Percentiles rank a stretch among this genome's conserved stretches.
These are phyloP conservation scores for Miscanthus lutarioriparius DNA, from an alignment of 176 grass and related monocot species.

Conservation along the genomic window DNA sequence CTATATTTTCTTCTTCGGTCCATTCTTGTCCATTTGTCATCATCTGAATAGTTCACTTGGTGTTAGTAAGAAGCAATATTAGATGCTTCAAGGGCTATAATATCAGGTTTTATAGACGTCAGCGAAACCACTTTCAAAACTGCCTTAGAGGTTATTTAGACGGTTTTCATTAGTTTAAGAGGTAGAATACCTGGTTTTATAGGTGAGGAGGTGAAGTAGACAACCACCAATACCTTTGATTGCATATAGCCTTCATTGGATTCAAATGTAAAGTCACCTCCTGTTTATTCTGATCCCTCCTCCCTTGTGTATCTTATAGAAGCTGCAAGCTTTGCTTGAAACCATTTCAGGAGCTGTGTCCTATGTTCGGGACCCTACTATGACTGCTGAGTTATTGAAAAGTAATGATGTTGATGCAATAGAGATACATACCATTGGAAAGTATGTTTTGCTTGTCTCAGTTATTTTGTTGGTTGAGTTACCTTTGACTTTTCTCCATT, in stretches of 20 bases:
- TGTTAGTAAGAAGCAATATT: neutral
- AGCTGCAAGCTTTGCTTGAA: constrained; percentile 47
- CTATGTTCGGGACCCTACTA: constrained; percentile 79
- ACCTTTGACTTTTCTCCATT: neutral
- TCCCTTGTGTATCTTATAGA: constrained; percentile 42
- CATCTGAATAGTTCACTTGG: neutral
- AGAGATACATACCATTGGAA: constrained; percentile 93
- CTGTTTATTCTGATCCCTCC: constrained; percentile 23
- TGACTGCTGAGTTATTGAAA: constrained; percentile 68
- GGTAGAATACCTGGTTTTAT: no score
- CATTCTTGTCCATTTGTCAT: neutral
- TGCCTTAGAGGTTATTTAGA: no score
- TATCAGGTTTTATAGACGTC: no score
- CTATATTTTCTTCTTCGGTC: neutral
- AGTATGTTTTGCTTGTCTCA: constrained; percentile 45
- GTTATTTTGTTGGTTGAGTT: constrained; percentile 22
- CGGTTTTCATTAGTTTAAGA: no score
- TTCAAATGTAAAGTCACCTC: constrained; percentile 4
- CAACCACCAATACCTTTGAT: neutral
- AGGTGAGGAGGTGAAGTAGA: no score
- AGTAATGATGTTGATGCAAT: constrained; percentile 81
- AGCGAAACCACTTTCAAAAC: no score
- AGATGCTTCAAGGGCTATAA: no score
- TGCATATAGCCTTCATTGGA: neutral
- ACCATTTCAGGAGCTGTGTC: constrained; percentile 72